Conservation (phyloP, 2,329 filamentous ascomycete genomes). For the Berkeleyomyces rouxiae region DNA sequence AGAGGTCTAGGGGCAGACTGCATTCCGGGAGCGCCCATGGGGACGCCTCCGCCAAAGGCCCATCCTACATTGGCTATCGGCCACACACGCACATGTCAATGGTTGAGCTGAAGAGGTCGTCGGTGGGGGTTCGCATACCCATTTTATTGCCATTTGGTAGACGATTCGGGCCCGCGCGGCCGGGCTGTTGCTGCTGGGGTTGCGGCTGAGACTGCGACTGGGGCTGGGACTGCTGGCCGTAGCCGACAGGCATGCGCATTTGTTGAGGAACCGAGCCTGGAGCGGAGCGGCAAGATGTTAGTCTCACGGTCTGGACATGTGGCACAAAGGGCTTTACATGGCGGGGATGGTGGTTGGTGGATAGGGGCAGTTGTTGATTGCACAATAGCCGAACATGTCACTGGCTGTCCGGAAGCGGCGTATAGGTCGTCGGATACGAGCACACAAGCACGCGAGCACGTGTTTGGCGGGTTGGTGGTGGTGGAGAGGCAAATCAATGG, state of each 20-base stretch:
- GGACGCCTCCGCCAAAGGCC: conserved; percentile 45
- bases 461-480: too few species aligned
- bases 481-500: too few species aligned
- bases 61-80: conserved; percentile 28
- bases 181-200: conserved; percentile 37
- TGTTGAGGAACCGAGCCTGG: conserved; percentile 44
- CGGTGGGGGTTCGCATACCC: conserved; percentile 27
- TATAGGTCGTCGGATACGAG: too few species aligned
- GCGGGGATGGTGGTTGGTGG: not conserved
- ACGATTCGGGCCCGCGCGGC: conserved; percentile 38
- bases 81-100: not conserved
- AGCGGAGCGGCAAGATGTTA: conserved; percentile 10
- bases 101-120: not conserved
- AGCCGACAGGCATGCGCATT: conserved; percentile 44
- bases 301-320: conserved; percentile 3
- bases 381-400: too few species aligned
- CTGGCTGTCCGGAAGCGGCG: too few species aligned
- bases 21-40: conserved; percentile 40
- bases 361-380: too few species aligned
- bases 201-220: not conserved
- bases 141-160: conserved; percentile 46
- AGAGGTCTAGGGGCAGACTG: conserved; percentile 34
- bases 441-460: too few species aligned
- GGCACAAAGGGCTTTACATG: not conserved
- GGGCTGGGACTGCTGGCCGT: conserved; percentile 25